These are phyloP conservation scores for Colletotrichum echinochloae DNA, from an alignment of 2,329 filamentous ascomycete species.

Conservation along the genomic window DNA sequence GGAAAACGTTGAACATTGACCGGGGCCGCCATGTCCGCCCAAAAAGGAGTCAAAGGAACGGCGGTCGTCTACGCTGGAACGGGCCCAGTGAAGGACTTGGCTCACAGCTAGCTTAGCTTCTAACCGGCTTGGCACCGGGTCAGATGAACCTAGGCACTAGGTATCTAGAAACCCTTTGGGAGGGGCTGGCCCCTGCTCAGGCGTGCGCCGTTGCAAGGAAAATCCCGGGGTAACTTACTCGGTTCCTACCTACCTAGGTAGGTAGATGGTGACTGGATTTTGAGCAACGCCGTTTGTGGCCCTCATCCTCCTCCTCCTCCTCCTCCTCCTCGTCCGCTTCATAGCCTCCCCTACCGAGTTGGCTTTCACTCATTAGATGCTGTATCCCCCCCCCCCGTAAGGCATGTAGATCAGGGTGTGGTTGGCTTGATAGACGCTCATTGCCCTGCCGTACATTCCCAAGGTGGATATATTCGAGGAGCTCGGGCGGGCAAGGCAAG, in stretches of 20 bases:
- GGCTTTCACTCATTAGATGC: not conserved
- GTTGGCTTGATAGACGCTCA: not conserved
- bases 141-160: slow-evolving; percentile 38
- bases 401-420: not conserved
- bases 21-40: slow-evolving; percentile 14
- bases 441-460: not conserved
- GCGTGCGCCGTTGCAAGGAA: slow-evolving; percentile 18
- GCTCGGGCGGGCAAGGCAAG: slow-evolving; percentile 5
- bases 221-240: slow-evolving; percentile 4
- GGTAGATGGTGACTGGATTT: not conserved
- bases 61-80: slow-evolving; percentile 19
- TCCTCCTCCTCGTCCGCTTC: not conserved
- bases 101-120: slow-evolving; percentile 2
- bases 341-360: not conserved
- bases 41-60: slow-evolving; percentile 5
- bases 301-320: not conserved
- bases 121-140: slow-evolving; percentile 39
- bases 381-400: no score
- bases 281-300: not conserved
- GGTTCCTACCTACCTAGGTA: no score
- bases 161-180: no score
- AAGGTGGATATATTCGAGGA: not conserved
- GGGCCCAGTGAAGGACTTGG: slow-evolving; percentile 31
- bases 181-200: not conserved
- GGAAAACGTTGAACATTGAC: slow-evolving; percentile 24